Base-by-base conservation (phyloP, 352 stramenopile species). In the Elongisporangium undulatum region DNA sequence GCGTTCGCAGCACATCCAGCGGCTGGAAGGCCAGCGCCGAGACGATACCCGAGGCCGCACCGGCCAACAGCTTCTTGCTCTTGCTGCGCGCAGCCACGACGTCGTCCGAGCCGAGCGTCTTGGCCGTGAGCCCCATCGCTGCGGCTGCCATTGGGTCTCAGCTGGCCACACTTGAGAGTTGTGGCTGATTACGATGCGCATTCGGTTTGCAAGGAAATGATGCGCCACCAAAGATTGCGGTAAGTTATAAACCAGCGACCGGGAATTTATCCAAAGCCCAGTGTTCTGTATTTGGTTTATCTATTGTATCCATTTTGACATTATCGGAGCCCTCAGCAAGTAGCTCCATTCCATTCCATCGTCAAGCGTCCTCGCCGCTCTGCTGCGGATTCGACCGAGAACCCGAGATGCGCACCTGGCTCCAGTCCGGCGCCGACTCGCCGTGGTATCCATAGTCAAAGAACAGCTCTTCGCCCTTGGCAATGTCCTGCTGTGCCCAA, bases 401-500 rank as follows among this genome's bases (percentile, higher is more conserved):
- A 2, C 63, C 66, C 57, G 76, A 79, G 57, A 85, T 81, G 50
- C 76, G 69, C 56, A 82, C 65, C 51, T 87, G 74, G 49, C 79
- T 89, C 79, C 79, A 88, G 50, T 88, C 75, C 0, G 79, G 79
- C 4, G 78, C 79, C 9, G 74, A 79, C 56, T 85, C 70, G 26
- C 78, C 79, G 21, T 76, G 67, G 63, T 88, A 89, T 39, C 78
- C 79, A 26, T 89, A 89, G 66, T 89, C 66, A 62, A 89, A 89
- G 64, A 85, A 84, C 22, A 89, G 58, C 56, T 89, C 79, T 56
- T 88, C 76, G 23, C 95, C 80, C 24, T 88, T 74, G 54, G 77
- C 74, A 63, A 98, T 97, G 67, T 97, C 81, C 56, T 91, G 66
- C 51, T 85, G 71, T 0, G 95, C 92, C 81, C 89, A 98, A 51